phyloP scores from a whole-genome alignment of 495 filamentous ascomycete species.

The Xylaria grammica region DNA sequence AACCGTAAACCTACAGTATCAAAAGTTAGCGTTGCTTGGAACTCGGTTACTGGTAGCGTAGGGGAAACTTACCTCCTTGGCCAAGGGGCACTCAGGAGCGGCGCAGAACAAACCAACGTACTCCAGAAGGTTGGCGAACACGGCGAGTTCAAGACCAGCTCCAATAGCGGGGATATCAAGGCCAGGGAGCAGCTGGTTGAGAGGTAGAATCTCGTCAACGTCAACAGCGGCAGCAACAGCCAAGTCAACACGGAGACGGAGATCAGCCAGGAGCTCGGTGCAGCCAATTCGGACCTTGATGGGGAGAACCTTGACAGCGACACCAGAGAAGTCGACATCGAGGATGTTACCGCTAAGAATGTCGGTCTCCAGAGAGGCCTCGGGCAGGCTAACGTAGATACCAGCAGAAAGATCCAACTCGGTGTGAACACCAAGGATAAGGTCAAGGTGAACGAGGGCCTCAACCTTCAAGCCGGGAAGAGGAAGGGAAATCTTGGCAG shows the following conservation, averaged over 20 bases:
- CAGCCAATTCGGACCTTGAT: conserved; percentile 39
- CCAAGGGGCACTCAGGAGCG: conserved; percentile 34
- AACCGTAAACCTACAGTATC: conserved; percentile 30
- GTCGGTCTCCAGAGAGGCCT: conserved; percentile 43
- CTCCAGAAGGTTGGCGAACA: conserved; percentile 48
- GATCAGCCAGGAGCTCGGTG: conserved; percentile 38
- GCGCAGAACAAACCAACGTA: conserved; percentile 46
- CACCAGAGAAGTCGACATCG: conserved; percentile 36
- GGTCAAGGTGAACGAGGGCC: conserved; percentile 44
- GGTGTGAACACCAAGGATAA: conserved; percentile 45
- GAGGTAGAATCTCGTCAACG: conserved; percentile 26
- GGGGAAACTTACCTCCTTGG: conserved; percentile 31
- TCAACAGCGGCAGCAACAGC: conserved; percentile 33
- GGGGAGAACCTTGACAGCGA: conserved; percentile 38
- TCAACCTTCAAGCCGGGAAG: conserved; percentile 44
- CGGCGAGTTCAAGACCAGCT: conserved; percentile 46
- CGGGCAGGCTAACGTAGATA: conserved; percentile 46
- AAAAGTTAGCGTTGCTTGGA: not conserved
- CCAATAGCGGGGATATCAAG: conserved; percentile 40
- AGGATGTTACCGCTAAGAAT: conserved; percentile 47
- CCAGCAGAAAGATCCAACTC: conserved; percentile 48
- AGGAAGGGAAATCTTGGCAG: conserved; percentile 36
- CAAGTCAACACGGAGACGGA: conserved; percentile 40
- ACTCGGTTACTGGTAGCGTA: not conserved
- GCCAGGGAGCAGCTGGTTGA: conserved; percentile 27